phyloP scores from a whole-genome alignment of 371 early-diverging fungal species.

The Batkoa obscura region DNA sequence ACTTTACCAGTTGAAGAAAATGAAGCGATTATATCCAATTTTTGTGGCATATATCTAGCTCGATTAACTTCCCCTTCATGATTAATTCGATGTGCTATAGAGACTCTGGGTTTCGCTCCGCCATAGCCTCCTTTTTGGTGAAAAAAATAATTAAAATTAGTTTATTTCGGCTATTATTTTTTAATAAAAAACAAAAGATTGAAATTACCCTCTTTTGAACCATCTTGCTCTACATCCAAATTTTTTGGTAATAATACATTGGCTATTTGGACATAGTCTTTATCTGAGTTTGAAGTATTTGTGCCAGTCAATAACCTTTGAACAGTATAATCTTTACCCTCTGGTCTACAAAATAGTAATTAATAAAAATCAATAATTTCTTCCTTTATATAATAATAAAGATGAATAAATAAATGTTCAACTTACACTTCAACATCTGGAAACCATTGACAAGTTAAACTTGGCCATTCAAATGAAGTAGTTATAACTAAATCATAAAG shows the following conservation, averaged over 20 bases:
- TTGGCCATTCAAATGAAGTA: conserved; percentile 96
- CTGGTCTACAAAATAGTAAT: conserved; percentile 31
- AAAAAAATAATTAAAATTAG: too few species aligned
- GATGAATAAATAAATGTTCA: not conserved
- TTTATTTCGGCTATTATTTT: too few species aligned
- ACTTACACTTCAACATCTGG: conserved; percentile 71
- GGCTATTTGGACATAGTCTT: conserved; percentile 85
- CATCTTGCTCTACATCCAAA: not conserved
- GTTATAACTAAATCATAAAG: conserved; percentile 94
- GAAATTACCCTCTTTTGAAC: too few species aligned
- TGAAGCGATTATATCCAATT: conserved; percentile 88
- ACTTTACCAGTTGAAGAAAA: conserved; percentile 78
- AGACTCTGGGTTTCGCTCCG: conserved; percentile 57
- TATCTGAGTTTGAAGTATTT: conserved; percentile 87
- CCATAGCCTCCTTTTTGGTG: conserved; percentile 47
- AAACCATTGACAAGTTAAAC: conserved; percentile 94
- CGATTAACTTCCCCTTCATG: conserved; percentile 94
- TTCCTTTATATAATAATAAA: too few species aligned
- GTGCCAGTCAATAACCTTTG: conserved; percentile 86
- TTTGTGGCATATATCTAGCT: conserved; percentile 84
- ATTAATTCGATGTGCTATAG: conserved; percentile 66
- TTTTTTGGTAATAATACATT: conserved; percentile 69
- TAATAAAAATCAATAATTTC: not conserved
- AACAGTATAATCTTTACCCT: conserved; percentile 72
- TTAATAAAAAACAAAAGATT: too few species aligned